Conservation (phyloP, 2,329 filamentous ascomycete genomes). For the Aspergillus sp. region DNA sequence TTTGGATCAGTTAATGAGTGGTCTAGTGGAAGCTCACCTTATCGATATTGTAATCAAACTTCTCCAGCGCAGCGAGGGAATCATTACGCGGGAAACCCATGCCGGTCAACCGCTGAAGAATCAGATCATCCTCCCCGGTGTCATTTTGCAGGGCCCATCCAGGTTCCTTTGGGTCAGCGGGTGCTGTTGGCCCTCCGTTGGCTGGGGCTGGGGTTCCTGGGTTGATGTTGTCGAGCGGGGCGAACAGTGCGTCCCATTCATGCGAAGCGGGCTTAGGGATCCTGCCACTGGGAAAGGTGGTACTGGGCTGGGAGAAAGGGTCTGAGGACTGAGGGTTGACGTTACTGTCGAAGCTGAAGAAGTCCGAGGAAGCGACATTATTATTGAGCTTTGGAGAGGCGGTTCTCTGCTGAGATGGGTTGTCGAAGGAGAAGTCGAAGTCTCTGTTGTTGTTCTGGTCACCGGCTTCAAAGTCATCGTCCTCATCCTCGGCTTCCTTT, state of each 20-base stretch:
- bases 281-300: slow-evolving; percentile 31
- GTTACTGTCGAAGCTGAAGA: slow-evolving; percentile 33
- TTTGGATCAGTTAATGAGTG: no score
- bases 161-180: slow-evolving; percentile 26
- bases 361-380: slow-evolving; percentile 26
- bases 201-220: slow-evolving; percentile 9
- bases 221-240: slow-evolving; percentile 58
- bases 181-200: slow-evolving; percentile 10
- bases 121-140: slow-evolving; percentile 81
- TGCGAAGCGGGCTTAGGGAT: slow-evolving; percentile 46
- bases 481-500: slow-evolving; percentile 46
- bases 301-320: background rate
- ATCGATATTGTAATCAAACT: slow-evolving; percentile 93
- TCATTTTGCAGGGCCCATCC: slow-evolving; percentile 66
- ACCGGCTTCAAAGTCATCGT: slow-evolving; percentile 47
- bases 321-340: slow-evolving; percentile 31
- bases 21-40: slow-evolving; percentile 57
- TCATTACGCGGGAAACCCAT: slow-evolving; percentile 79
- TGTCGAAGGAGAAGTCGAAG: slow-evolving; percentile 44
- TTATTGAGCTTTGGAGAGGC: slow-evolving; percentile 14
- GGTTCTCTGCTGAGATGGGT: slow-evolving; percentile 27
- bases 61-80: slow-evolving; percentile 75
- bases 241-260: slow-evolving; percentile 95
- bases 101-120: slow-evolving; percentile 76
- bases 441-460: slow-evolving; percentile 28